Base-by-base conservation (phyloP, 495 filamentous ascomycete genomes). In the Xylaria telfairii region DNA sequence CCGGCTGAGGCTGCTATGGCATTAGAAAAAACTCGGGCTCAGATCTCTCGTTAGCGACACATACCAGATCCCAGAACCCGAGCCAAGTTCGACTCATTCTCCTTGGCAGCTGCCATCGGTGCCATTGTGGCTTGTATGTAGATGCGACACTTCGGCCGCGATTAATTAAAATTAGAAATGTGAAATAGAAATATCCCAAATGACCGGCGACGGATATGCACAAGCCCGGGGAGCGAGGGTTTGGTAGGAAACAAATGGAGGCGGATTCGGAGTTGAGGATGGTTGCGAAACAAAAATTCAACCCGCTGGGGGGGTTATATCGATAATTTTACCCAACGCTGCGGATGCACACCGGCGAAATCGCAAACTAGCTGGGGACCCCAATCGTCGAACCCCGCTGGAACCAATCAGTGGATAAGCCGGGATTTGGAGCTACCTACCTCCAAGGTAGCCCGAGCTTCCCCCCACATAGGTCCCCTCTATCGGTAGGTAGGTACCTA, bases 31-130 rank as follows among this genome's bases (percentile, higher is more conserved):
- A 21, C 12, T 13, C 13, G 75, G 41, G 19, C 57, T 1, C 44
- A 42, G 65, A n/a, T 41, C 30, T 21, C 42, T 69, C 8, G 19
- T n/a, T 66, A 37, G 21, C 13, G 34, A 4, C 28, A 74, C 87
- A 60, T 89, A 97, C 96, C 96, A 66, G 96, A 97, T 74, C 96
- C 96, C 72, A 97, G 82, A 70, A 99, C 81, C 80, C 96, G 88
- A 70, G 96, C 95, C 75, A 91, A 78, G 69, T 92, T 92, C 21
- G 93, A 97, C 84, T 99, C 96, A 82, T 88, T 96, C 89, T 96
- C 92, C 87, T 85, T 79, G 87, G 87, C 78, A 34, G 76, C 70
- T 71, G 80, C 81, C 68, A 81, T 76, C 26, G 82, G 77, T 49
- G 87, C 83, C 85, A 88, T 88, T 65, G 72, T 78, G 76, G 71